A percentile compares a stretch with the other conserved stretches of the same genome.
phyloP scores from a whole-genome alignment of 768 basidiomycete genomes.

The Russula virescens region DNA sequence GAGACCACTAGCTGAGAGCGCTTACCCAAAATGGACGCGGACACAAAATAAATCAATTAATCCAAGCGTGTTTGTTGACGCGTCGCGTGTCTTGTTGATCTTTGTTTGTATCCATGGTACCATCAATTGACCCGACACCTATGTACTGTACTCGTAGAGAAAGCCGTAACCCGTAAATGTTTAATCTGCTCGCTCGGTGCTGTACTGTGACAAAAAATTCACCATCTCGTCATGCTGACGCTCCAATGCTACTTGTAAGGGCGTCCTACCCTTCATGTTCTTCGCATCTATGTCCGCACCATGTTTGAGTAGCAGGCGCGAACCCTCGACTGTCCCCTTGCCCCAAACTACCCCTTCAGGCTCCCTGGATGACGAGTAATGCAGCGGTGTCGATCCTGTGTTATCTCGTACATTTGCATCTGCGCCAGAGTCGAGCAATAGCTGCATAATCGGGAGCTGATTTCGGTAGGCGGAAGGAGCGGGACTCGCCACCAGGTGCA shows the following conservation, averaged over 20 bases:
- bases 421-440: background rate
- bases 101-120: conserved; percentile 22
- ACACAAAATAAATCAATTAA: conserved; percentile 28
- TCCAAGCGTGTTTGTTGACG: conserved; percentile 39
- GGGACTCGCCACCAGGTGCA: background rate
- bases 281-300: background rate
- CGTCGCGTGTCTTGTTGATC: conserved; percentile 37
- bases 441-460: background rate
- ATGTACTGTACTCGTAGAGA: background rate
- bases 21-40: background rate
- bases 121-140: too few relatives aligned
- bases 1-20: too few relatives aligned
- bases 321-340: too few relatives aligned
- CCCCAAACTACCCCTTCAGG: too few relatives aligned
- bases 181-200: background rate
- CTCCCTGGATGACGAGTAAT: background rate
- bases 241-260: background rate
- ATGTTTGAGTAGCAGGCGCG: background rate
- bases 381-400: background rate
- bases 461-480: background rate
- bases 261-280: background rate
- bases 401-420: background rate
- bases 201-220: background rate
- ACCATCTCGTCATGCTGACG: background rate
- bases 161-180: too few relatives aligned